Evolutionary conservation across 208 protist genomes (phyloP).

Genomic region (Trypanosoma congolense): DNA sequence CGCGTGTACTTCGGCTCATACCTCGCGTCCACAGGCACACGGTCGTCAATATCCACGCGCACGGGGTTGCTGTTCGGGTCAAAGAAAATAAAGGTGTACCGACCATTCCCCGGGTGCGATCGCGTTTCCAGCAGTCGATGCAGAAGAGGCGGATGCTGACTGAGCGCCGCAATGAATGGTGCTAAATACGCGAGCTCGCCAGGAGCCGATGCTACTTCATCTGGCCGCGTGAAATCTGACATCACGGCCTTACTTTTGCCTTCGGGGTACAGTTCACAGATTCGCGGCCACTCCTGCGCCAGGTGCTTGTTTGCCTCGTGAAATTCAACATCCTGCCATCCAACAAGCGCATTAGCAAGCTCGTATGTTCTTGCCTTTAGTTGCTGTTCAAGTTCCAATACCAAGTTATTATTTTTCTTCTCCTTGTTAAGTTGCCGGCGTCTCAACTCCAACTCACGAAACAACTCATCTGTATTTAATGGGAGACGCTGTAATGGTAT

Average conservation of each 20-base stretch:
- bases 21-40: constrained; percentile 52
- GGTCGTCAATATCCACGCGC: constrained; percentile 80
- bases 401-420: constrained; percentile 19
- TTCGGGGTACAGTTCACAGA: constrained; percentile 74
- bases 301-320: constrained; percentile 63
- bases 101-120: constrained; percentile 54
- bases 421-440: constrained; percentile 44
- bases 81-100: constrained; percentile 83
- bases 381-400: constrained; percentile 43
- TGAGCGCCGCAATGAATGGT: constrained; percentile 73
- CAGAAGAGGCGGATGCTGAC: constrained; percentile 56
- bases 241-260: constrained; percentile 34
- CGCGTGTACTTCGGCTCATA: constrained; percentile 58
- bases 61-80: constrained; percentile 78
- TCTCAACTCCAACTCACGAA: constrained; percentile 70
- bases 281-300: constrained; percentile 68
- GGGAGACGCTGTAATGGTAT: constrained; percentile 54
- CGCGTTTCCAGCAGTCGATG: constrained; percentile 62
- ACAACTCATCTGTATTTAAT: constrained; percentile 61
- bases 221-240: constrained; percentile 16
- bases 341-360: constrained; percentile 57
- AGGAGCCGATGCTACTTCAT: constrained; percentile 42
- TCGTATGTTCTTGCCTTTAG: constrained; percentile 56
- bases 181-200: constrained; percentile 57
- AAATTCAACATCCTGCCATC: constrained; percentile 82